Conservation (phyloP, 768 basidiomycete species). For the Pleurotus citrinopileatus region DNA sequence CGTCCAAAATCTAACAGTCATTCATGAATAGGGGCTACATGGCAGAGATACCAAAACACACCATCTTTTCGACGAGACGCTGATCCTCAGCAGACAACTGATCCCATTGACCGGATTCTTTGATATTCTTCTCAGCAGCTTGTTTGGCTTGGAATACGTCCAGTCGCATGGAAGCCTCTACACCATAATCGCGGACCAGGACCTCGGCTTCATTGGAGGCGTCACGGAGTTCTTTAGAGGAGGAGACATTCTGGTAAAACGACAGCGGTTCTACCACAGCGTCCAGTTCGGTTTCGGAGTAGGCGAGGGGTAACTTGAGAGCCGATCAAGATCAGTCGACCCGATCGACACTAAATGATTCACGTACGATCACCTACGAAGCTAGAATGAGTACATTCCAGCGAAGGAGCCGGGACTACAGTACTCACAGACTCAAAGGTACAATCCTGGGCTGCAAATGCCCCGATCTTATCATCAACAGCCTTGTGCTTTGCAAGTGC, state of each 20-base stretch:
- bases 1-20: slow-evolving; percentile 55
- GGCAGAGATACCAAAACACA: slow-evolving; percentile 19
- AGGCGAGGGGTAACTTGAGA: slow-evolving; percentile 53
- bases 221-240: slow-evolving; percentile 73
- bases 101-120: slow-evolving; percentile 58
- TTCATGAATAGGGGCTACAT: background rate
- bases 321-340: slow-evolving; percentile 4
- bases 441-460: slow-evolving; percentile 52
- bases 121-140: slow-evolving; percentile 67
- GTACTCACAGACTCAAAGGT: slow-evolving; percentile 63
- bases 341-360: background rate
- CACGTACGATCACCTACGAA: slow-evolving; percentile 70
- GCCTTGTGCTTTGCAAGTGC: slow-evolving; percentile 55
- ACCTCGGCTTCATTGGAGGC: slow-evolving; percentile 75
- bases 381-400: background rate
- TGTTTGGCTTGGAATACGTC: slow-evolving; percentile 78
- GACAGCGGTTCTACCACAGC: slow-evolving; percentile 53
- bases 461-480: slow-evolving; percentile 56
- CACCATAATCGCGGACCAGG: slow-evolving; percentile 65
- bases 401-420: background rate
- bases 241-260: slow-evolving; percentile 84
- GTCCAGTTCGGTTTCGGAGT: slow-evolving; percentile 55
- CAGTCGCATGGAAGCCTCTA: slow-evolving; percentile 77
- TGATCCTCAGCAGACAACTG: slow-evolving; percentile 63
- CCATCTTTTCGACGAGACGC: slow-evolving; percentile 79